phyloP scores from a whole-genome alignment of 1,139 yeast genomes.

The Debaryomyces psychrophilus region DNA sequence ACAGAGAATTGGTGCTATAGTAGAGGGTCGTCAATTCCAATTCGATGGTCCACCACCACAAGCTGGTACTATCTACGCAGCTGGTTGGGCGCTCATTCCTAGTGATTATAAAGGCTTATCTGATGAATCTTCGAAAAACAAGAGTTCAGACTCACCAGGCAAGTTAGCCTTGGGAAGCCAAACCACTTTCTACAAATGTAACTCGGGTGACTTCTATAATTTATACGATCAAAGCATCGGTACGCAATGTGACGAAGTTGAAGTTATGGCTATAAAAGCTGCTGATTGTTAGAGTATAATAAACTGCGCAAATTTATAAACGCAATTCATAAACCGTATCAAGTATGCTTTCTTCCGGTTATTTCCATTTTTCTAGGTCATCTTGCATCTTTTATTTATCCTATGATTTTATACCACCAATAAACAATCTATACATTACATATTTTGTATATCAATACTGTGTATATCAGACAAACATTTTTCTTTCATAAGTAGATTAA shows the following conservation, averaged over 20 bases:
- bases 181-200: constrained; percentile 45
- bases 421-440: not conserved
- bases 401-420: not conserved
- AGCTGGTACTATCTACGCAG: constrained; percentile 86
- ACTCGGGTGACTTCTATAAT: constrained; percentile 48
- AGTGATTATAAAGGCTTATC: constrained; percentile 46
- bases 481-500: too few species aligned
- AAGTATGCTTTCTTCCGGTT: not conserved
- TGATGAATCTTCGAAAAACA: constrained; percentile 14
- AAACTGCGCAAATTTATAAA: not conserved
- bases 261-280: constrained; percentile 39
- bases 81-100: constrained; percentile 73
- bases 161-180: constrained; percentile 43
- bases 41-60: constrained; percentile 92
- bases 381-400: constrained; percentile 3
- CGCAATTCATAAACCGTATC: not conserved
- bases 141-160: constrained; percentile 25
- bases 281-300: constrained; percentile 27
- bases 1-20: constrained; percentile 81
- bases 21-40: constrained; percentile 86
- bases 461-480: too few species aligned
- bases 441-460: too few species aligned
- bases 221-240: constrained; percentile 46
- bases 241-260: constrained; percentile 40
- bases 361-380: constrained; percentile 3